Percentiles rank a stretch among this genome's conserved stretches.
These are phyloP conservation scores for Phytophthora constricta DNA, from an alignment of 352 stramenopile genomes.

Conservation along the genomic window DNA sequence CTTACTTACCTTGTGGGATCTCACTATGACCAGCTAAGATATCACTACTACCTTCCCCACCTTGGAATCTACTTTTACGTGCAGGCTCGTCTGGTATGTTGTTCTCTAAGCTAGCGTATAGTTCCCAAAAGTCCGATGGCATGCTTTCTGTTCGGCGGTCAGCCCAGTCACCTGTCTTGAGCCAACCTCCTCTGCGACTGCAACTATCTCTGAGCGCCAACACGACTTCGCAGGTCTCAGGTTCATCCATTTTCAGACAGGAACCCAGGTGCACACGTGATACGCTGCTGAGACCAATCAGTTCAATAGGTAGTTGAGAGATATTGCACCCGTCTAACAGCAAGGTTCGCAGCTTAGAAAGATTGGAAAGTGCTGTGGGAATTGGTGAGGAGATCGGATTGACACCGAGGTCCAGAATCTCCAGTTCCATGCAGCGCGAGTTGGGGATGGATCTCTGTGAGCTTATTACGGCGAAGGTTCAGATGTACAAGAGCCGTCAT, in stretches of 20 bases:
- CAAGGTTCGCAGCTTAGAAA: conserved; percentile 70
- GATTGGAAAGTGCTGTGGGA: conserved; percentile 45
- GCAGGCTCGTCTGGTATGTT: conserved; percentile 34
- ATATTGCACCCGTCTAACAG: conserved; percentile 64
- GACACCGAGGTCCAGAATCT: conserved; percentile 74
- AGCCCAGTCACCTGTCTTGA: conserved; percentile 52
- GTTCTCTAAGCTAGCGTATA: conserved; percentile 30
- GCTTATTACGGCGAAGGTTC: conserved; percentile 67
- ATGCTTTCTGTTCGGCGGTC: conserved; percentile 30
- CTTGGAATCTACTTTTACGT: conserved; percentile 24
- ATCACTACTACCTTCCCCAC: conserved; percentile 21
- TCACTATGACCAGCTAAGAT: conserved; percentile 22
- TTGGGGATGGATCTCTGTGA: conserved; percentile 55
- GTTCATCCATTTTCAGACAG: conserved; percentile 63
- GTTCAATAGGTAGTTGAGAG: conserved; percentile 63
- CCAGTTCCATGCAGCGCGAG: conserved; percentile 57
- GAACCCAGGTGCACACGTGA: conserved; percentile 66
- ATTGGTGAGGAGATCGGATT: conserved; percentile 64
- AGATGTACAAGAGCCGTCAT: conserved; percentile 71
- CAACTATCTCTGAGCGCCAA: conserved; percentile 59
- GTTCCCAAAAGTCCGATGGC: conserved; percentile 31
- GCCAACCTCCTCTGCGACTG: conserved; percentile 62
- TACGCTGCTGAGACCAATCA: conserved; percentile 60
- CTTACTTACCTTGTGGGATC: conserved; percentile 22
- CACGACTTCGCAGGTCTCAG: conserved; percentile 72